Evolutionary conservation across 768 basidiomycete species (phyloP).

Genomic region (Termitomyces sp.): DNA sequence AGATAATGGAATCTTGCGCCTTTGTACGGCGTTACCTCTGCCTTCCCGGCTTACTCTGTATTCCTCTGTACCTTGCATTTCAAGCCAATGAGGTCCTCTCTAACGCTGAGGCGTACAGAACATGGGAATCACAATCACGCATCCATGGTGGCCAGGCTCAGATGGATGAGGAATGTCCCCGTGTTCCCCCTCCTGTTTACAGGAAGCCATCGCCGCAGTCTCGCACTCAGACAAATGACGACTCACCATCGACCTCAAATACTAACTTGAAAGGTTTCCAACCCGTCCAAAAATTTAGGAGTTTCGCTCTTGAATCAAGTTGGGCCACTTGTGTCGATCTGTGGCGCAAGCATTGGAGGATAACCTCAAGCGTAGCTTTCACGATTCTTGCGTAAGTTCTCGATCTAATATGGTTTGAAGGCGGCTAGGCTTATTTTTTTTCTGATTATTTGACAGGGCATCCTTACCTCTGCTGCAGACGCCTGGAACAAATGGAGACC

Average conservation of each 20-base stretch:
- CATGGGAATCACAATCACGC: no score
- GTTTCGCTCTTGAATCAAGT: background rate
- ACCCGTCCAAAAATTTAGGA: background rate
- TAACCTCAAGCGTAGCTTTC: background rate
- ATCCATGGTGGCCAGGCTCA: background rate
- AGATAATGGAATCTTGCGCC: background rate
- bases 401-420: no score
- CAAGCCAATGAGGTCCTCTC: background rate
- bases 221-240: no score
- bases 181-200: background rate
- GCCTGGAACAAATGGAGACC: background rate
- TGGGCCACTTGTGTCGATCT: background rate
- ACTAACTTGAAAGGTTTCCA: no score
- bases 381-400: background rate
- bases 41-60: background rate
- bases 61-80: background rate
- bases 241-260: no score
- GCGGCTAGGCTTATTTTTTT: no score
- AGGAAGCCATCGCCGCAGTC: background rate
- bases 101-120: no score
- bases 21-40: background rate
- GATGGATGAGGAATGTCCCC: background rate
- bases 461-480: background rate
- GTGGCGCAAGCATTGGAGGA: background rate
- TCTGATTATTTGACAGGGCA: background rate